These are phyloP conservation scores for Eutrema yunnanense DNA, from an alignment of 345 rosid genomes.

Conservation along the genomic window DNA sequence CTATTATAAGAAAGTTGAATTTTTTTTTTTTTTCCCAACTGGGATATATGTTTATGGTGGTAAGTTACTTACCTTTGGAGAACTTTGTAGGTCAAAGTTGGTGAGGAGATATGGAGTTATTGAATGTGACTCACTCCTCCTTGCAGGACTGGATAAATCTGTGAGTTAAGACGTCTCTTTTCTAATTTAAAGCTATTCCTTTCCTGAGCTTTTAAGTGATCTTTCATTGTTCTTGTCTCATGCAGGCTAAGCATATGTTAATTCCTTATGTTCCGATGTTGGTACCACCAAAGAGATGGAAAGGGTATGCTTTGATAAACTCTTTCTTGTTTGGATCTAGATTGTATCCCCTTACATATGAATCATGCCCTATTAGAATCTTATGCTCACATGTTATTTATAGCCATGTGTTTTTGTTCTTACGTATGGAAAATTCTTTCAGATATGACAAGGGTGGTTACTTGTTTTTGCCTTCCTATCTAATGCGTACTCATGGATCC, in stretches of 20 bases:
- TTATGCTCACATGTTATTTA: background rate
- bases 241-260: constrained; percentile 91
- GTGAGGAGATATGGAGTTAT: constrained; percentile 73
- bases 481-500: constrained; percentile 97
- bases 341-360: background rate
- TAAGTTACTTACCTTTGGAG: background rate
- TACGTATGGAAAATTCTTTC: constrained; percentile 2
- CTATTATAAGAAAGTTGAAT: background rate
- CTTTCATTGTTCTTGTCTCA: background rate
- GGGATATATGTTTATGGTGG: background rate
- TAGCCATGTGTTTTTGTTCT: background rate
- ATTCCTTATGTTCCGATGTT: constrained; percentile 96
- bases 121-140: constrained; percentile 78
- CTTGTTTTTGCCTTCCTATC: constrained; percentile 85
- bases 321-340: constrained; percentile 11
- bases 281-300: constrained; percentile 95
- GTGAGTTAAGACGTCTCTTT: constrained; percentile 47
- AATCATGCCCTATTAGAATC: background rate
- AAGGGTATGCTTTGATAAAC: constrained; percentile 54
- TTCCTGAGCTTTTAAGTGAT: constrained; percentile 17
- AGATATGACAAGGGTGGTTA: constrained; percentile 94
- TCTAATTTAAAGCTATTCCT: background rate
- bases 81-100: constrained; percentile 51
- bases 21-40: background rate
- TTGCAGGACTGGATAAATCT: constrained; percentile 66